These are phyloP conservation scores for Rutstroemia sp. DNA, from an alignment of 2,329 filamentous ascomycete species.

Conservation along the genomic window DNA sequence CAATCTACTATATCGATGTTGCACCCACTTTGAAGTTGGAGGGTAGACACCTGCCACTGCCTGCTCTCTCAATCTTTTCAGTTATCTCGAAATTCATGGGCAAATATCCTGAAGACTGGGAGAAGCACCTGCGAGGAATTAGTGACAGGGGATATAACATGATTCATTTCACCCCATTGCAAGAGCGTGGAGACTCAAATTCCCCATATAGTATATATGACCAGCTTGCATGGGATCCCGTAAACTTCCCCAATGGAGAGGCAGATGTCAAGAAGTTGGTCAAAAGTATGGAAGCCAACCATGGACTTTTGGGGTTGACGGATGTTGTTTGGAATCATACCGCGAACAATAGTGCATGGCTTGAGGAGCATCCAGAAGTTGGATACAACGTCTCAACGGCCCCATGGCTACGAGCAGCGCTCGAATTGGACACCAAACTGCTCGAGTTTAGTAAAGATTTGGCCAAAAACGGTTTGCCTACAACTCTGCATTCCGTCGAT, in stretches of 20 bases:
- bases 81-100: slow-evolving; percentile 98
- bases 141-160: slow-evolving; percentile 94
- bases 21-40: slow-evolving; percentile 72
- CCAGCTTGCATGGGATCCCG: slow-evolving; percentile 78
- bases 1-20: slow-evolving; percentile 88
- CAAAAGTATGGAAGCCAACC: slow-evolving; percentile 72
- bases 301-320: slow-evolving; percentile 80
- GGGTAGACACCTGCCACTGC: slow-evolving; percentile 67
- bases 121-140: slow-evolving; percentile 81
- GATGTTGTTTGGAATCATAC: slow-evolving; percentile 99
- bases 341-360: slow-evolving; percentile 89
- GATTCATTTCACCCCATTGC: slow-evolving; percentile 95
- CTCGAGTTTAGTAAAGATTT: slow-evolving; percentile 55
- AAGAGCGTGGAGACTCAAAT: slow-evolving; percentile 81
- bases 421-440: slow-evolving; percentile 75
- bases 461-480: slow-evolving; percentile 65
- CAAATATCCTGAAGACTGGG: slow-evolving; percentile 81
- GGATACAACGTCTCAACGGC: slow-evolving; percentile 92
- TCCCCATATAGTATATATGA: slow-evolving; percentile 97
- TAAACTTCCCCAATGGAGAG: slow-evolving; percentile 78
- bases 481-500: slow-evolving; percentile 58
- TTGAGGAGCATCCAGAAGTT: slow-evolving; percentile 87
- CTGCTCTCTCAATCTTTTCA: slow-evolving; percentile 86
- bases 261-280: slow-evolving; percentile 72
- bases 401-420: slow-evolving; percentile 64